A percentile compares a stretch with the other conserved stretches of the same genome.
Conservation (phyloP, 2,329 filamentous ascomycete species). For the Sphaerulina vaccinii region DNA sequence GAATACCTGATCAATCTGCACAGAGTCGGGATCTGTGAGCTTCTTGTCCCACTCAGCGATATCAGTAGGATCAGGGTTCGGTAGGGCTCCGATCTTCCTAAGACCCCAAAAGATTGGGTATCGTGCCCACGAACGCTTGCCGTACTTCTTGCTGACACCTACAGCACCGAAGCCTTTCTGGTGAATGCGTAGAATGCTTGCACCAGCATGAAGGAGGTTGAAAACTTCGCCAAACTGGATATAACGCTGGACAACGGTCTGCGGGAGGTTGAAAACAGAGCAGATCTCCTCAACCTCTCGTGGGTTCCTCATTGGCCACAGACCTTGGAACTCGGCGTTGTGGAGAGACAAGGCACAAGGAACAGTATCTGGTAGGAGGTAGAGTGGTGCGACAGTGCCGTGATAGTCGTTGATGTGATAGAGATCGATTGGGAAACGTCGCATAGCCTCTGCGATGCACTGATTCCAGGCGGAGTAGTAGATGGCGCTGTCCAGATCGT, state of each 20-base stretch:
- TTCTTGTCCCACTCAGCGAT: constrained; percentile 61
- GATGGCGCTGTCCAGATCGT: constrained; percentile 65
- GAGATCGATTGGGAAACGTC: constrained; percentile 62
- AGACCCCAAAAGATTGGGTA: constrained; percentile 70
- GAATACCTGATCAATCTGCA: constrained; percentile 54
- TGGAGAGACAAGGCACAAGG: constrained; percentile 64
- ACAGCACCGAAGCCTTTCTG: constrained; percentile 68
- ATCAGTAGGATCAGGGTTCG: constrained; percentile 66
- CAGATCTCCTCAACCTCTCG: constrained; percentile 64
- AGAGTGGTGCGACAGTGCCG: constrained; percentile 62
- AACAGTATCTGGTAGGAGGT: constrained; percentile 62
- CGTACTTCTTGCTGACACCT: constrained; percentile 67
- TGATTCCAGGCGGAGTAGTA: constrained; percentile 71
- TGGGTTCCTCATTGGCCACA: constrained; percentile 65
- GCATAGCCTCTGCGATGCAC: constrained; percentile 64
- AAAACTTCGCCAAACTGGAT: constrained; percentile 69
- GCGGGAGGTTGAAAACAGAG: constrained; percentile 61
- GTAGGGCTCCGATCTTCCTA: constrained; percentile 61
- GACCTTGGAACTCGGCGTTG: constrained; percentile 68
- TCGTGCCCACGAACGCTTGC: constrained; percentile 63
- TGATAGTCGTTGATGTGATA: constrained; percentile 69
- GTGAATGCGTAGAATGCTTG: constrained; percentile 64
- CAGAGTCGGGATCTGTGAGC: constrained; percentile 50
- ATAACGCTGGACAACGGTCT: constrained; percentile 58
- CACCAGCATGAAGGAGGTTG: constrained; percentile 66